Conservation (phyloP, 345 rosid genomes). For the Arabidopsis suecica region DNA sequence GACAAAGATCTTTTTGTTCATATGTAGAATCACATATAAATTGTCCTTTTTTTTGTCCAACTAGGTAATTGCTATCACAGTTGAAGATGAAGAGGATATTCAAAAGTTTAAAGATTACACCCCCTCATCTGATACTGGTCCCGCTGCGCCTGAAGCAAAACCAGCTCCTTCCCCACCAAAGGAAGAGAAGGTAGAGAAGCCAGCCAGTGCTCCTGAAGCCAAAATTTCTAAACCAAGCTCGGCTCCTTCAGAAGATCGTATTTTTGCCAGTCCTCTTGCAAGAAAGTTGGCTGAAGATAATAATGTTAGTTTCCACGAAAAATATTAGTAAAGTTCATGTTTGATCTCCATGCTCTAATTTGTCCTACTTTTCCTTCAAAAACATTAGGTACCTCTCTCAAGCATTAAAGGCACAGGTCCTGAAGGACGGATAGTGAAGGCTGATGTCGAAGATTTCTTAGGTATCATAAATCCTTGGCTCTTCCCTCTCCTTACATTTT, state of each 20-base stretch:
- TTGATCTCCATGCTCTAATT: conserved; percentile 8
- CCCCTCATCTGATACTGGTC: conserved; percentile 57
- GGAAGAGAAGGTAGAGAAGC: conserved; percentile 63
- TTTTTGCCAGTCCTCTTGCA: conserved; percentile 93
- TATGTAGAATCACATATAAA: conserved; percentile 17
- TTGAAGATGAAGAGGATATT: conserved; percentile 89
- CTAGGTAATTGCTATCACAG: conserved; percentile 86
- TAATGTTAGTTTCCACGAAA: conserved; percentile 54
- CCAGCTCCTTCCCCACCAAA: conserved; percentile 60
- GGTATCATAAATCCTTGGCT: conserved; percentile 52
- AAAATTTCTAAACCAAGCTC: conserved; percentile 59
- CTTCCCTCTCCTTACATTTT: conserved; percentile 7
- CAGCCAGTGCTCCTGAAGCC: conserved; percentile 65
- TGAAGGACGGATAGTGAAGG: conserved; percentile 86
- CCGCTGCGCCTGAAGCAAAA: conserved; percentile 53
- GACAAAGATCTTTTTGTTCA: not conserved
- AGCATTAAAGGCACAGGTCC: conserved; percentile 94
- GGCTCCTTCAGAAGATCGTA: conserved; percentile 64
- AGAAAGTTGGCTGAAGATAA: conserved; percentile 89
- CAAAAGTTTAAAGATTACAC: conserved; percentile 85
- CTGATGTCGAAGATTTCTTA: conserved; percentile 90
- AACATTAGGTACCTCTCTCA: conserved; percentile 72
- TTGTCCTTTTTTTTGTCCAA: not conserved
- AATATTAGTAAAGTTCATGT: not conserved
- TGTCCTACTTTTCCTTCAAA: conserved; percentile 14